phyloP scores from a whole-genome alignment of 129 eudicot species.

The Chrysanthemum seticuspe region DNA sequence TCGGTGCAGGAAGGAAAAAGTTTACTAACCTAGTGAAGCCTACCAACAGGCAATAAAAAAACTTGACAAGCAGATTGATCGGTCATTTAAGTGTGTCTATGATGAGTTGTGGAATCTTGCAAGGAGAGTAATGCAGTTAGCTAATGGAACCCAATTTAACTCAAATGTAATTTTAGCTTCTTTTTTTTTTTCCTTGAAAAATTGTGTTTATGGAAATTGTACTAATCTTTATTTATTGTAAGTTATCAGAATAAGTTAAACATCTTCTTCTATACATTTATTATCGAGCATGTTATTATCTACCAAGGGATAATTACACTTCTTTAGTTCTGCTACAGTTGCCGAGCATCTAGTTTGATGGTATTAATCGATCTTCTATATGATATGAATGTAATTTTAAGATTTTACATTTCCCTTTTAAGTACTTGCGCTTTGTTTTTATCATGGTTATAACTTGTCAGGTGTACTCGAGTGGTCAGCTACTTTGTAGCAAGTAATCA shows the following conservation, averaged over 20 bases:
- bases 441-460: too few species aligned
- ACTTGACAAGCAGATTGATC: slow-evolving; percentile 2
- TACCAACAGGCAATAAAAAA: not conserved
- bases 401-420: too few species aligned
- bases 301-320: not conserved
- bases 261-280: slow-evolving; percentile 25
- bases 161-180: too few species aligned
- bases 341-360: not conserved
- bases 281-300: not conserved
- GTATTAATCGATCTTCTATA: not conserved
- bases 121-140: not conserved
- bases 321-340: not conserved
- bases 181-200: too few species aligned
- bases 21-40: not conserved
- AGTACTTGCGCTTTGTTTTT: too few species aligned
- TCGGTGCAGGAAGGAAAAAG: not conserved
- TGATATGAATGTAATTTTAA: too few species aligned
- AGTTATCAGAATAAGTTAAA: not conserved
- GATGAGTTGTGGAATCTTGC: not conserved
- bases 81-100: not conserved
- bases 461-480: too few species aligned
- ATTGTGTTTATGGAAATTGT: too few species aligned
- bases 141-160: not conserved
- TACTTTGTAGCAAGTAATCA: too few species aligned
- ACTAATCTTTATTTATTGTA: not conserved